Conservation (phyloP, 768 basidiomycete species). For the Suillus clintonianus region DNA sequence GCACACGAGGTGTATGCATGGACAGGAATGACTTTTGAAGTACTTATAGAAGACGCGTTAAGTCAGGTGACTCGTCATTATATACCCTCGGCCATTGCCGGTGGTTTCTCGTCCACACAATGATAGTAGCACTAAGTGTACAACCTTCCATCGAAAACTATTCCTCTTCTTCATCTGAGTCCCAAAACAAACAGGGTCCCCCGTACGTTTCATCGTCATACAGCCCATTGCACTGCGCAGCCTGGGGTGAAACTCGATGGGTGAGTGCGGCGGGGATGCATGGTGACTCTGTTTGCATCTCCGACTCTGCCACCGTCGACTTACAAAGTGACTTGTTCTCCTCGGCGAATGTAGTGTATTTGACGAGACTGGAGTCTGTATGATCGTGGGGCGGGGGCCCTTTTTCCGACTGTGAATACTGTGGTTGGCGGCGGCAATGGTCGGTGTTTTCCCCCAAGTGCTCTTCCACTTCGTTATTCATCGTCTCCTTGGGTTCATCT, state of each 20-base stretch:
- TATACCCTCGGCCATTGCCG: not conserved
- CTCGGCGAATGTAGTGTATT: not conserved
- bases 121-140: too few species aligned
- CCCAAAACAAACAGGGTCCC: conserved; percentile 31
- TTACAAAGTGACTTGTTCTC: not conserved
- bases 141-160: conserved; percentile 5
- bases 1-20: not conserved
- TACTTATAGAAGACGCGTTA: not conserved
- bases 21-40: not conserved
- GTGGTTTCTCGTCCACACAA: not conserved
- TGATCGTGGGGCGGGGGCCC: not conserved
- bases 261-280: not conserved
- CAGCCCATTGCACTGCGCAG: not conserved
- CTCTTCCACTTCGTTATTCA: not conserved
- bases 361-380: not conserved
- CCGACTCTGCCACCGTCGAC: not conserved
- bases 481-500: not conserved
- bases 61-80: not conserved
- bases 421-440: not conserved
- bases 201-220: conserved; percentile 13
- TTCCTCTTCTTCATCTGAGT: conserved; percentile 33
- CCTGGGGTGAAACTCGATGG: not conserved
- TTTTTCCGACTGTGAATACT: not conserved
- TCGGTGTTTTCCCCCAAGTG: not conserved
- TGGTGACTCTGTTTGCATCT: not conserved